A percentile compares a stretch with the other conserved stretches of the same genome.
phyloP scores from a whole-genome alignment of 2,329 filamentous ascomycete genomes.

The Amauroascus niger region DNA sequence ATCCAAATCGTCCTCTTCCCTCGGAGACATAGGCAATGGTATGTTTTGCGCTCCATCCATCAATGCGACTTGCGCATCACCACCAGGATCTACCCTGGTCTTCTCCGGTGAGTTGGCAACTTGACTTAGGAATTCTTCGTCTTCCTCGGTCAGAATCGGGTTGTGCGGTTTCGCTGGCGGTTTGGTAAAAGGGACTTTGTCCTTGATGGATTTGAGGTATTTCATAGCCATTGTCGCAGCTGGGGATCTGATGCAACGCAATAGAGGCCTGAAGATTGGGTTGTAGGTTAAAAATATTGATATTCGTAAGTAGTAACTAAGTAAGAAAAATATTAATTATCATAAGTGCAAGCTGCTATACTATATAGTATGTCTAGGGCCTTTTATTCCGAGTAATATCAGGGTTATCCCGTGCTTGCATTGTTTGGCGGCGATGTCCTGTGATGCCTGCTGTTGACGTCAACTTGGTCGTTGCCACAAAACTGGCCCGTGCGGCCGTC shows the following conservation, averaged over 20 bases:
- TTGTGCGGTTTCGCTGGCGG: slow-evolving; percentile 25
- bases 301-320: too few relatives aligned
- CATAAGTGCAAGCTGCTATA: too few relatives aligned
- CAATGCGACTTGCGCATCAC: slow-evolving; percentile 39
- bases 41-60: slow-evolving; percentile 41
- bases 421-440: too few relatives aligned
- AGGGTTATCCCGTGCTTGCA: too few relatives aligned
- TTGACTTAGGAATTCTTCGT: slow-evolving; percentile 48
- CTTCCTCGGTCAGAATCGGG: slow-evolving; percentile 50
- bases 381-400: too few relatives aligned
- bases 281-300: too few relatives aligned
- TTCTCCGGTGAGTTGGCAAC: slow-evolving; percentile 28
- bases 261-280: too few relatives aligned
- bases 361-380: too few relatives aligned
- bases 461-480: neutral
- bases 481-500: neutral
- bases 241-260: too few relatives aligned
- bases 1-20: slow-evolving; percentile 32
- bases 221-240: slow-evolving; percentile 27
- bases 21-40: slow-evolving; percentile 43
- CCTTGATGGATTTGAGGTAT: slow-evolving; percentile 37
- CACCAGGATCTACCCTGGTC: slow-evolving; percentile 17
- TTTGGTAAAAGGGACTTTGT: slow-evolving; percentile 29
- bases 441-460: neutral
- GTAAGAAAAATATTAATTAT: too few relatives aligned